Conservation (phyloP, 2,329 filamentous ascomycete genomes). For the Aspergillus sp. region DNA sequence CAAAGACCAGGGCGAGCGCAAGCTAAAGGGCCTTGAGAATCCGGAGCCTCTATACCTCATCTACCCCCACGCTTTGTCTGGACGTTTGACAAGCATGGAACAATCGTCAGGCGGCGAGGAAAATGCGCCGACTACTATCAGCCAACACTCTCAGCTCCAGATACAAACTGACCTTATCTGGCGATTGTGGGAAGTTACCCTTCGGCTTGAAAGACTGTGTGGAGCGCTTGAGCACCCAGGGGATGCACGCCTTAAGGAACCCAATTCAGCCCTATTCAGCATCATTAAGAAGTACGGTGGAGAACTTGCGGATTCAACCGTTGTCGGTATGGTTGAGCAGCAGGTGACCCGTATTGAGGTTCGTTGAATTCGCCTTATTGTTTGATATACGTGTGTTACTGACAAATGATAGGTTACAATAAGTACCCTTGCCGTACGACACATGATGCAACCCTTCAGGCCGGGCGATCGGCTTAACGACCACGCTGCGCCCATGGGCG, state of each 20-base stretch:
- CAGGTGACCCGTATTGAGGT: constrained; percentile 96
- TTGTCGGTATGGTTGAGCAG: constrained; percentile 89
- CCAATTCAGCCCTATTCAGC: constrained; percentile 81
- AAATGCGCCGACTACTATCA: constrained; percentile 54
- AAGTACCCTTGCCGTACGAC: constrained; percentile 74
- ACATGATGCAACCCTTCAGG: constrained; percentile 71
- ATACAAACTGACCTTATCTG: constrained; percentile 85
- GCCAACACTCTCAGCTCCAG: constrained; percentile 64
- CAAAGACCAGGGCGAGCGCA: constrained; percentile 92
- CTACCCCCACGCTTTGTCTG: constrained; percentile 84
- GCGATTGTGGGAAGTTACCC: constrained; percentile 83
- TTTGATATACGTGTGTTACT: background rate
- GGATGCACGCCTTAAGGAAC: constrained; percentile 66
- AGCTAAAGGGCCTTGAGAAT: constrained; percentile 95
- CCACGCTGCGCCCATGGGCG: constrained; percentile 74
- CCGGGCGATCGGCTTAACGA: constrained; percentile 64
- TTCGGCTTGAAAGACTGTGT: constrained; percentile 91
- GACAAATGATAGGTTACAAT: constrained; percentile 66
- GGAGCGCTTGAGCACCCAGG: constrained; percentile 75
- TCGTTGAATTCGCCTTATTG: constrained; percentile 38
- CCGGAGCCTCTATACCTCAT: constrained; percentile 94
- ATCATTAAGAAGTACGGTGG: constrained; percentile 69
- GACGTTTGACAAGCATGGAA: constrained; percentile 56
- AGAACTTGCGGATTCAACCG: constrained; percentile 82
- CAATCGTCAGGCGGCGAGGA: constrained; percentile 47